Evolutionary conservation across 495 filamentous ascomycete genomes (phyloP), one percentile per base, ranked within the genome.

Genomic region (Talaromyces adpressus): DNA sequence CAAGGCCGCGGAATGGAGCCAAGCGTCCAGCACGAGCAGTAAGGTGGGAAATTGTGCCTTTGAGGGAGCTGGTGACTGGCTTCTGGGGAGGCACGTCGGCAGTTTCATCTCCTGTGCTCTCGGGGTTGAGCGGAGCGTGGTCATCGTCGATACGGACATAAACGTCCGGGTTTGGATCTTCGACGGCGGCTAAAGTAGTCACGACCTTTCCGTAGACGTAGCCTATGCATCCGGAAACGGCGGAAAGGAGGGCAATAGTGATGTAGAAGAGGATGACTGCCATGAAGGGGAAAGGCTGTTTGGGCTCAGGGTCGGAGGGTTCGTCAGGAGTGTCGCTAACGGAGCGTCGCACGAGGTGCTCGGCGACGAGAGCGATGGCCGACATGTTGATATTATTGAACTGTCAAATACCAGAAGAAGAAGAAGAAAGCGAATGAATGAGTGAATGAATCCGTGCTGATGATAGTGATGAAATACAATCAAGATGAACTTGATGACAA

Each of bases 201-300:
- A 89, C 75, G 23, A 90, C 79, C 39, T 78, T 65, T 39, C 80
- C 80, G 64, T 87, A 81, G 27, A 84, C 84, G 72, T 90, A 89
- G 57, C 79, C 72, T 20, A 81, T 61, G 45, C 45, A 51, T 47
- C 36, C 60, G 47, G 34, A 51, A 9, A 49, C 18, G 20, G 64
- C 51, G 4, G 62, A 66, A 27, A 72, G 54, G 52, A 71, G 23
- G 14, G 27, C 39, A 32, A 53, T n/a, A 6, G 45, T 62, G 47
- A 3, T 14, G 14, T 67, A 18, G 16, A 70, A n/a, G 6, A 57
- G 23, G 12, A 67, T 71, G 54, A 66, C 58, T 45, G 60, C 61
- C 22, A 68, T 25, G n/a, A 65, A 32, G 1, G 64, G n/a, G 23
- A 67, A 51, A 4, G 56, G 16, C 16, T 51, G 62, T 30, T 67